Evolutionary conservation across 2,329 filamentous ascomycete species (phyloP).

Genomic region (Epicoccum sorghinum): DNA sequence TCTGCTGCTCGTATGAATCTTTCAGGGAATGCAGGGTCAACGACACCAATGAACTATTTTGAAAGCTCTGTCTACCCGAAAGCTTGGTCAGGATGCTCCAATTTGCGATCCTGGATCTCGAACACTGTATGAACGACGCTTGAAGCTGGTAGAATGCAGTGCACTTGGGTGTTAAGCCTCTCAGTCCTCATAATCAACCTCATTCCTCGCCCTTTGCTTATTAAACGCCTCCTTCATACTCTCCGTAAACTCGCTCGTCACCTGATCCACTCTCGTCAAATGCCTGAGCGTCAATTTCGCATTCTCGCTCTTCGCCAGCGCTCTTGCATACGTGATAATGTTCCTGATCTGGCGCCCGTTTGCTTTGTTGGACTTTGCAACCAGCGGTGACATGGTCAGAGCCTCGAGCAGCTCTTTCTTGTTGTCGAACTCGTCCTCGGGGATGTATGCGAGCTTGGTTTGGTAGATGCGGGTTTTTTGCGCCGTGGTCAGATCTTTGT

Average conservation of each 20-base stretch:
- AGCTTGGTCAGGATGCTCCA: too few relatives aligned
- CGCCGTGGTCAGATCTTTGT: slow-evolving; percentile 51
- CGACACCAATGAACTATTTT: too few relatives aligned
- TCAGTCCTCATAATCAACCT: not conserved
- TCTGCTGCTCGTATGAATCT: too few relatives aligned
- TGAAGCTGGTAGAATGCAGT: too few relatives aligned
- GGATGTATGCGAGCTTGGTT: slow-evolving; percentile 18
- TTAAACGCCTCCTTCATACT: slow-evolving; percentile 12
- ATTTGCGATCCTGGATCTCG: too few relatives aligned
- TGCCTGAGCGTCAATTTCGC: slow-evolving; percentile 6
- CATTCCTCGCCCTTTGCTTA: not conserved
- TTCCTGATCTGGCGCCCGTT: slow-evolving; percentile 53
- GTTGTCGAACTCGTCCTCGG: slow-evolving; percentile 12
- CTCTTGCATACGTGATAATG: slow-evolving; percentile 22
- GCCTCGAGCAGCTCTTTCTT: slow-evolving; percentile 37
- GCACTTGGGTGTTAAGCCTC: too few relatives aligned
- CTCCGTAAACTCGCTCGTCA: slow-evolving; percentile 14
- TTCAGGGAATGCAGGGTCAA: too few relatives aligned
- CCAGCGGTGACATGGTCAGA: slow-evolving; percentile 30
- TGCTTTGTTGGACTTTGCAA: slow-evolving; percentile 29
- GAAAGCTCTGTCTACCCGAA: too few relatives aligned
- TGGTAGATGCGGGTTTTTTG: slow-evolving; percentile 51
- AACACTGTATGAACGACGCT: too few relatives aligned
- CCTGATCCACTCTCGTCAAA: slow-evolving; percentile 9
- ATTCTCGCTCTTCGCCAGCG: slow-evolving; percentile 19